Conservation (phyloP, 495 filamentous ascomycete genomes). For the Penicillium fimorum region DNA sequence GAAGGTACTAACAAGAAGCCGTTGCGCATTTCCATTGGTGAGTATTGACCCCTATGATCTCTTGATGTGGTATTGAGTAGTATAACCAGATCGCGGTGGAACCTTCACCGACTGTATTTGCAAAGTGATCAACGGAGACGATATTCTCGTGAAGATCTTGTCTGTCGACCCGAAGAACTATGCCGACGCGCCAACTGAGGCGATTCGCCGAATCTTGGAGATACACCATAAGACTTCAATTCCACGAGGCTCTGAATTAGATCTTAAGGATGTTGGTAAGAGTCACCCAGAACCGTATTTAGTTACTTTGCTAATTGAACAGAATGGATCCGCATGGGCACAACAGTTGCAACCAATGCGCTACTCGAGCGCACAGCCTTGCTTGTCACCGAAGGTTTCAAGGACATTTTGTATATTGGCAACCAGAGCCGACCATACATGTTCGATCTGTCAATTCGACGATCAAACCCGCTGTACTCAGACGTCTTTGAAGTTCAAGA, state of each 20-base stretch:
- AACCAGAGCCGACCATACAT: constrained; percentile 22
- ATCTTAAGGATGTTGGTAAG: constrained; percentile 13
- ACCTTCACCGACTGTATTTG: constrained; percentile 25
- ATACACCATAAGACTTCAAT: constrained; percentile 5
- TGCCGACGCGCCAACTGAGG: constrained; percentile 17
- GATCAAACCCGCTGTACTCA: constrained; percentile 13
- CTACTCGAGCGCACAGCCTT: constrained; percentile 21
- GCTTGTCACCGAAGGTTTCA: constrained; percentile 19
- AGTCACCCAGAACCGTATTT: background rate
- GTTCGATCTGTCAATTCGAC: constrained; percentile 19
- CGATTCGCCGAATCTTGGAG: constrained; percentile 13
- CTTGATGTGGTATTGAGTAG: constrained; percentile 1
- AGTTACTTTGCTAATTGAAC: background rate
- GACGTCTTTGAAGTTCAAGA: constrained; percentile 20
- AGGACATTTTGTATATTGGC: constrained; percentile 18
- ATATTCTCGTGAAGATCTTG: constrained; percentile 18
- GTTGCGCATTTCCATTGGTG: constrained; percentile 12
- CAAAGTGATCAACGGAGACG: constrained; percentile 3
- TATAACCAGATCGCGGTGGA: constrained; percentile 21
- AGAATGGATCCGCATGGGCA: constrained; percentile 23
- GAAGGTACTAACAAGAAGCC: constrained; percentile 10
- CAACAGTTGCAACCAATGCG: constrained; percentile 24
- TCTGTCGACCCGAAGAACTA: constrained; percentile 19
- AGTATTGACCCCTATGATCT: background rate
- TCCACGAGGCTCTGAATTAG: constrained; percentile 11